Conservation (phyloP, 2,329 filamentous ascomycete species). For the Zasmidium angulare region DNA sequence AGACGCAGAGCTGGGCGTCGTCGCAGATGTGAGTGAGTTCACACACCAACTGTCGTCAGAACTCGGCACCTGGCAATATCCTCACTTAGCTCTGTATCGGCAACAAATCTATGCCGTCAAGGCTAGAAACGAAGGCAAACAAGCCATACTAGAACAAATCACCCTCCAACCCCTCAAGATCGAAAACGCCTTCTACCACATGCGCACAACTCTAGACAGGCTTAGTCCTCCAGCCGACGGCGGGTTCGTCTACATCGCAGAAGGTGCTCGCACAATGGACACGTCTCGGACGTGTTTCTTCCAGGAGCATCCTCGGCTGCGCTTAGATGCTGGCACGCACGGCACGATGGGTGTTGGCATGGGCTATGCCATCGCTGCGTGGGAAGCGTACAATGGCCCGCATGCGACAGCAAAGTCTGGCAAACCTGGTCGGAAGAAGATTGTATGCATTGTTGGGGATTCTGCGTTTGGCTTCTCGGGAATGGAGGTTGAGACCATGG, state of each 20-base stretch:
- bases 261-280: not conserved
- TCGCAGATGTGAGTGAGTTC: not conserved
- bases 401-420: not conserved
- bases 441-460: slow-evolving; percentile 57
- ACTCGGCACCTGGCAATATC: not conserved
- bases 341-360: not conserved
- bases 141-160: not conserved
- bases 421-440: slow-evolving; percentile 44
- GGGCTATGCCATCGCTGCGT: not conserved
- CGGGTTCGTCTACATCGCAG: not conserved
- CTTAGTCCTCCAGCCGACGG: not conserved
- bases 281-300: not conserved
- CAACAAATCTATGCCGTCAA: not conserved
- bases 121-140: not conserved
- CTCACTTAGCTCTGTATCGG: not conserved
- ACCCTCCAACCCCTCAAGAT: not conserved
- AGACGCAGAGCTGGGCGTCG: not conserved
- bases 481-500: slow-evolving; percentile 59
- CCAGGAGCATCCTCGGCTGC: not conserved
- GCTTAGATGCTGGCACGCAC: not conserved
- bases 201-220: not conserved
- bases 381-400: not conserved
- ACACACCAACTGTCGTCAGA: not conserved
- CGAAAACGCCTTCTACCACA: not conserved
- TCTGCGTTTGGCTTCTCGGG: slow-evolving; percentile 57